Conservation (phyloP, 1,284 basidiomycete genomes). For the Gymnopus androsaceus region DNA sequence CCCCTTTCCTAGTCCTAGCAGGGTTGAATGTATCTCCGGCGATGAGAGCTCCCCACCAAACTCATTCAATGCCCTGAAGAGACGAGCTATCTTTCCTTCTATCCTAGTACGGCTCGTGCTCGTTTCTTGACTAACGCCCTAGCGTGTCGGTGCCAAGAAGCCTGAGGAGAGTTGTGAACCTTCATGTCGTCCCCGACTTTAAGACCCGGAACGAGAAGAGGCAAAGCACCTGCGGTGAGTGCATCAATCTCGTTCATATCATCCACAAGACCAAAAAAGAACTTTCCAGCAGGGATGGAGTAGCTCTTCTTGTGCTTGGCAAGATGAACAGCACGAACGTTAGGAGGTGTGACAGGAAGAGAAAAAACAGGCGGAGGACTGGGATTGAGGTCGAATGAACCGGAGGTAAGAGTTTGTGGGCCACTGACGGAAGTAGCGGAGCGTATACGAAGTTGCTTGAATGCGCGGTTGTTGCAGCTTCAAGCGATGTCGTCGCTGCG, state of each 20-base stretch:
- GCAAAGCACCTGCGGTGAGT: conserved; percentile 64
- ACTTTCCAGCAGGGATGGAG: conserved; percentile 41
- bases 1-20: conserved; percentile 32
- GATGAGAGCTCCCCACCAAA: conserved; percentile 55
- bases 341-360: conserved; percentile 69
- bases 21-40: conserved; percentile 61
- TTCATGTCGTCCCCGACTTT: conserved; percentile 56
- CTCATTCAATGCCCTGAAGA: conserved; percentile 41
- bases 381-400: conserved; percentile 47
- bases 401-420: conserved; percentile 40
- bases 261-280: conserved; percentile 57
- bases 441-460: conserved; percentile 45
- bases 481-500: conserved; percentile 76
- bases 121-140: conserved; percentile 2
- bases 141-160: conserved; percentile 29
- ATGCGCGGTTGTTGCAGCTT: conserved; percentile 26
- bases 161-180: conserved; percentile 49
- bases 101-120: conserved; percentile 20
- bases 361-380: conserved; percentile 66
- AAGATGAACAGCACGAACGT: conserved; percentile 50
- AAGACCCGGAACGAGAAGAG: conserved; percentile 68
- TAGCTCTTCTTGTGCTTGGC: conserved; percentile 59
- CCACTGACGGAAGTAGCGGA: conserved; percentile 50
- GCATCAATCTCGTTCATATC: conserved; percentile 68
- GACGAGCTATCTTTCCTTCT: conserved; percentile 35